A percentile compares a stretch with the other conserved stretches of the same genome.
Evolutionary conservation across 2,329 filamentous ascomycete genomes (phyloP).

Genomic region (Beauveria bassiana): DNA sequence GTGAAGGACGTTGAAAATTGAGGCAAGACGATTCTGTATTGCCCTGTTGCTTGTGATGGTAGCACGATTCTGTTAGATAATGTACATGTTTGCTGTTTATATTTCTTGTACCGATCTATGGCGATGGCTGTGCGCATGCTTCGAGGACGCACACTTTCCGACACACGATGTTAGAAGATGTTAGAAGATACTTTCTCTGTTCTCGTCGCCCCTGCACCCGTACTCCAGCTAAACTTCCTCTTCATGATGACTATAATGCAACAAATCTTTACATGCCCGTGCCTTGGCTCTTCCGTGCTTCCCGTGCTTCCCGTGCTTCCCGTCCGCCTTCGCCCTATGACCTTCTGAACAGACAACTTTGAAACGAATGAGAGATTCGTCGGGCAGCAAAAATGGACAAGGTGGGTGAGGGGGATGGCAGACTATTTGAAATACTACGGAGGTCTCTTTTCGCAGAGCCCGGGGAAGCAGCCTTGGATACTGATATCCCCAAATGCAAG

Average conservation of each 20-base stretch:
- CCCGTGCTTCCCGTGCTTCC: too few relatives aligned
- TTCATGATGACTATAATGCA: too few relatives aligned
- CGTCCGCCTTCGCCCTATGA: too few relatives aligned
- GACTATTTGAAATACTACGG: not conserved
- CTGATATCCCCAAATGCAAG: not conserved
- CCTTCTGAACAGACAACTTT: too few relatives aligned
- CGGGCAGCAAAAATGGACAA: too few relatives aligned
- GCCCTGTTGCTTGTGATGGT: not conserved
- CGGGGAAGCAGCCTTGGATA: not conserved
- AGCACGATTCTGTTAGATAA: constrained; percentile 1
- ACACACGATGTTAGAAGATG: not conserved
- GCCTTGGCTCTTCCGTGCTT: too few relatives aligned
- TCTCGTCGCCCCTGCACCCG: too few relatives aligned
- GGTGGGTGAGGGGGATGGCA: not conserved
- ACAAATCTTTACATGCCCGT: too few relatives aligned
- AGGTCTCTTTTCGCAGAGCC: not conserved
- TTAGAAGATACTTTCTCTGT: too few relatives aligned
- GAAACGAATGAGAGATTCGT: too few relatives aligned
- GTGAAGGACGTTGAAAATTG: not conserved
- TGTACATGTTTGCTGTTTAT: not conserved
- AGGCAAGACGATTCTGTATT: not conserved
- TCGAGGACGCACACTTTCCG: not conserved
- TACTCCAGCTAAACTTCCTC: too few relatives aligned
- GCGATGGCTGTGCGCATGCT: not conserved
- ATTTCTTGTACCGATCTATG: not conserved